Conservation (phyloP, 495 filamentous ascomycete species). For the Penicillium maclennaniae region DNA sequence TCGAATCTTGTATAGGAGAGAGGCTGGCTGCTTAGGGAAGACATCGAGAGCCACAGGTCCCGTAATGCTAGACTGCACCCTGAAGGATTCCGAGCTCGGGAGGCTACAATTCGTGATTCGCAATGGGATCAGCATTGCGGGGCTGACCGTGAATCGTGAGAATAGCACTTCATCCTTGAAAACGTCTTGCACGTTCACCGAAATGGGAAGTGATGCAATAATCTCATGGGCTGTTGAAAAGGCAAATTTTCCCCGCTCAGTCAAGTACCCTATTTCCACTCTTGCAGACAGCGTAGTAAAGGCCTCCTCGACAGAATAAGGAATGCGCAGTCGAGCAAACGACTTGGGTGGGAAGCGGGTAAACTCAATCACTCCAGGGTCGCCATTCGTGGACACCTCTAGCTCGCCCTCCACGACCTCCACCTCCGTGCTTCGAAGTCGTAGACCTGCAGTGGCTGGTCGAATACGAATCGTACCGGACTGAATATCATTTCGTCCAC, state of each 20-base stretch:
- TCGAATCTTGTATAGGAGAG: constrained; percentile 75
- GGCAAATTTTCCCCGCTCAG: constrained; percentile 64
- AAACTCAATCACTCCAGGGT: constrained; percentile 67
- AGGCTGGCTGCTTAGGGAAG: constrained; percentile 77
- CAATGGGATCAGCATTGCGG: constrained; percentile 69
- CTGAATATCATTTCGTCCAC: constrained; percentile 73
- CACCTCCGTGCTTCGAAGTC: constrained; percentile 72
- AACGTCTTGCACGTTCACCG: constrained; percentile 93
- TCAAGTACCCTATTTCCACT: constrained; percentile 74
- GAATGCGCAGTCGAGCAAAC: constrained; percentile 59
- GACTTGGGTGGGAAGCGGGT: constrained; percentile 46
- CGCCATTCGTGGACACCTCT: constrained; percentile 51
- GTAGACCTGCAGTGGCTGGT: constrained; percentile 80
- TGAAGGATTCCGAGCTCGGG: constrained; percentile 63
- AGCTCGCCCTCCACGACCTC: constrained; percentile 54
- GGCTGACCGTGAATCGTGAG: constrained; percentile 84
- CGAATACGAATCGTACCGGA: constrained; percentile 67
- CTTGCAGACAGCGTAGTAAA: constrained; percentile 67
- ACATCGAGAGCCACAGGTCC: constrained; percentile 57
- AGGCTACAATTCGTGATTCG: constrained; percentile 69
- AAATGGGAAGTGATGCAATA: constrained; percentile 74
- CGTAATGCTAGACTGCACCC: constrained; percentile 56
- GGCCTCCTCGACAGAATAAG: constrained; percentile 81
- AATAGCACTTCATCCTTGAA: constrained; percentile 83
- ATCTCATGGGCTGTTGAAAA: constrained; percentile 59